phyloP scores from a whole-genome alignment of 2,329 filamentous ascomycete species.

The Ilyonectria sp. region DNA sequence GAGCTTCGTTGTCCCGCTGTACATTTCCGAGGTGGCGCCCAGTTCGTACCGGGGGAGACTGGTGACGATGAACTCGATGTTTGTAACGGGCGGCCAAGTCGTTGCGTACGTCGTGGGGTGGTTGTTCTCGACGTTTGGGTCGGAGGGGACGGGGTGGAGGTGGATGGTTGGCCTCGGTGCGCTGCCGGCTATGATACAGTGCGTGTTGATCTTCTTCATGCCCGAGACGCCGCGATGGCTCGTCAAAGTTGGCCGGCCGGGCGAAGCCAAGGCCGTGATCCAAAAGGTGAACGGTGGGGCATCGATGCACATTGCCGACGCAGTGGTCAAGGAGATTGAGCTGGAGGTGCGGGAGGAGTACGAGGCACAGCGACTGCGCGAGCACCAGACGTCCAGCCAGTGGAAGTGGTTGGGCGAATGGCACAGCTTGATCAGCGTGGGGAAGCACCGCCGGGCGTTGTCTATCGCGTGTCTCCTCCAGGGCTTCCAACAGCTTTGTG shows the following conservation, averaged over 20 bases:
- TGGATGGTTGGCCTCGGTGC: constrained; percentile 94
- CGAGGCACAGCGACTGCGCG: constrained; percentile 60
- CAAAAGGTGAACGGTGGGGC: constrained; percentile 72
- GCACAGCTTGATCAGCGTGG: constrained; percentile 69
- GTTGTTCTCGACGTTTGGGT: constrained; percentile 73
- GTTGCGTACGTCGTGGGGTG: constrained; percentile 90
- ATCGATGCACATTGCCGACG: constrained; percentile 65
- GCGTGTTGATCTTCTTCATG: constrained; percentile 77
- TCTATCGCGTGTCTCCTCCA: constrained; percentile 90
- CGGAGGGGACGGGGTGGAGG: constrained; percentile 77
- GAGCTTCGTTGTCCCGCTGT: constrained; percentile 87
- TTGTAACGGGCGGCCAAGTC: constrained; percentile 91
- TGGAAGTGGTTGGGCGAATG: constrained; percentile 63
- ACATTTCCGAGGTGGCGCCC: constrained; percentile 90
- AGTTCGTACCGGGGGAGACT: constrained; percentile 82
- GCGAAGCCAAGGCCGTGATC: constrained; percentile 77
- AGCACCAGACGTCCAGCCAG: constrained; percentile 45
- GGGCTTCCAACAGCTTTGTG: constrained; percentile 89
- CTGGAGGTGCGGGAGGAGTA: constrained; percentile 81
- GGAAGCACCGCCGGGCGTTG: constrained; percentile 81
- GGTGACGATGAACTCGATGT: constrained; percentile 85
- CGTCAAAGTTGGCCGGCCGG: constrained; percentile 75
- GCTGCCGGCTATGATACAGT: constrained; percentile 81
- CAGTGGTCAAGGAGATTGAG: constrained; percentile 79
- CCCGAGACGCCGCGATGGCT: constrained; percentile 94